A percentile compares a stretch with the other conserved stretches of the same genome.
Evolutionary conservation across 208 protist genomes (phyloP).

Genomic region (Phytomonas sp.): DNA sequence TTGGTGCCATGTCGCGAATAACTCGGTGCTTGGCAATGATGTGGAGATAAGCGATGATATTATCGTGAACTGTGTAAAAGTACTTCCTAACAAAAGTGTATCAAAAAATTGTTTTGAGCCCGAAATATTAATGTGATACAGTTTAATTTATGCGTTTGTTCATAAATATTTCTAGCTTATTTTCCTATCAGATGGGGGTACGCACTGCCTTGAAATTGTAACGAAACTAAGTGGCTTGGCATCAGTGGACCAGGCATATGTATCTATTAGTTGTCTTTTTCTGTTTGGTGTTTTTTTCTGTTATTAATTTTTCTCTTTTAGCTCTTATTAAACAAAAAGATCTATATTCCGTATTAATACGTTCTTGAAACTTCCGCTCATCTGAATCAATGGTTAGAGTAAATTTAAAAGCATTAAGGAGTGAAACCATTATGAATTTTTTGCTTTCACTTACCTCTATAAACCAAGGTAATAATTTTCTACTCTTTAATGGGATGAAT

Average conservation of each 20-base stretch:
- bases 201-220: conserved; percentile 1
- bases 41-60: conserved; percentile 89
- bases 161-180: background rate
- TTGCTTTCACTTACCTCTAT: background rate
- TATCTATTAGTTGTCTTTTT: background rate
- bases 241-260: background rate
- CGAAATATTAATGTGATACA: conserved; percentile 89
- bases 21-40: conserved; percentile 94
- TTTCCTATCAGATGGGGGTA: conserved; percentile 6
- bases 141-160: background rate
- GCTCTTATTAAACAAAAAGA: background rate
- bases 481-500: background rate
- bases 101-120: conserved; percentile 68
- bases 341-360: background rate
- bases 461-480: background rate
- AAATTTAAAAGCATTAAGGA: background rate
- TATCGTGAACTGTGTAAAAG: conserved; percentile 87
- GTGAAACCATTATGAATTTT: background rate
- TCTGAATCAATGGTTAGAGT: background rate
- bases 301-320: background rate
- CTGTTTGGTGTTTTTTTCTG: background rate
- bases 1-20: conserved; percentile 91
- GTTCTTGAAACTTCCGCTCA: background rate
- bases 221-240: background rate
- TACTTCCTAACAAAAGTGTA: conserved; percentile 95